These are phyloP conservation scores for Rhipidocladum racemiflorum DNA, from an alignment of 176 grass and related monocot species.

Conservation along the genomic window DNA sequence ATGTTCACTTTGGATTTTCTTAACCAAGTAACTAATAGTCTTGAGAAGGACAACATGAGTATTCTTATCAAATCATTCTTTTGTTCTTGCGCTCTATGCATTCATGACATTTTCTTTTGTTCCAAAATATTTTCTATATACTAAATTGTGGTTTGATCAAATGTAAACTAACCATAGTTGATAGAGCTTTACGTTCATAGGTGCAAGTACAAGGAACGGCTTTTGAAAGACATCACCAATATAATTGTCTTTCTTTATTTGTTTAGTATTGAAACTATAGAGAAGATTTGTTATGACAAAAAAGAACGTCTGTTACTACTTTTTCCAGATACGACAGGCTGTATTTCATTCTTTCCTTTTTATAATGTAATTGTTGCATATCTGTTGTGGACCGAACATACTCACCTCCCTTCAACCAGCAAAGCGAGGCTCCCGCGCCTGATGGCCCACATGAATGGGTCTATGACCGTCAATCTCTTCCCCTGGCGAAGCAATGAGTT, in stretches of 20 bases:
- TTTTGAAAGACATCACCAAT: neutral
- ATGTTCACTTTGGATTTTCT: too few species aligned
- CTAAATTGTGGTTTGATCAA: neutral
- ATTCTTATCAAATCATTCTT: slow-evolving; percentile 4
- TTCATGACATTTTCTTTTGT: too few species aligned
- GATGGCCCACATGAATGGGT: too few species aligned
- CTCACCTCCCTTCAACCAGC: too few species aligned
- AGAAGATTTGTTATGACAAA: neutral
- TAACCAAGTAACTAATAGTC: too few species aligned
- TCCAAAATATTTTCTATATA: neutral
- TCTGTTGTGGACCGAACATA: too few species aligned
- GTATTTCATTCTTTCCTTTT: neutral
- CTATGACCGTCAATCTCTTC: too few species aligned
- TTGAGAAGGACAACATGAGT: slow-evolving; percentile 82
- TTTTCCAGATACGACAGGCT: neutral
- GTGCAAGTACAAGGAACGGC: neutral
- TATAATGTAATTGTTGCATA: neutral
- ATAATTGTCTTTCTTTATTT: neutral
- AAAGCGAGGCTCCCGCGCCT: too few species aligned
- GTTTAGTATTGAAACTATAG: neutral
- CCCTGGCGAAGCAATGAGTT: too few species aligned
- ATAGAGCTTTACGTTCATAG: neutral
- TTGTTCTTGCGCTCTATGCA: slow-evolving; percentile 15
- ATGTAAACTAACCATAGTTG: neutral
- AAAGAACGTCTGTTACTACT: neutral